Evolutionary conservation across 805 yeast genomes (phyloP), one percentile per base, ranked within the genome.

Genomic region (Dipodascopsis uninucleata): DNA sequence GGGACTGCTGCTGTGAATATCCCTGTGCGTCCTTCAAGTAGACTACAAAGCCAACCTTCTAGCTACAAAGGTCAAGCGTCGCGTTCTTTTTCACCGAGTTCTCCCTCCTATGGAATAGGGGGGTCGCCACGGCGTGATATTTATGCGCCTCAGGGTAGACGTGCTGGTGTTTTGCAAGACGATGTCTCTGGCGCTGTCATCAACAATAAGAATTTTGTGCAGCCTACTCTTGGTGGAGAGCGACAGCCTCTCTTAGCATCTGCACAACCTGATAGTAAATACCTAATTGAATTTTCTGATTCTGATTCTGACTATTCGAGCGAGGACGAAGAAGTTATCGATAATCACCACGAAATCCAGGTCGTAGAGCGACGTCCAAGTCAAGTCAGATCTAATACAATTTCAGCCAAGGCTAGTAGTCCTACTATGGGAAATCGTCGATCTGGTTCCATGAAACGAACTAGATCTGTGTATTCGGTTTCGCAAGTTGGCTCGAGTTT

Each of bases 261-360:
- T 7, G 35, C 20, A 8, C 10, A 23, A 8, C 10, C 17, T 23
- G 35, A 23, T 23, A 34, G 37, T 14, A 32, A 35, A n/a, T 40
- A 48, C 20, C 29, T 41, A 6, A 28, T 36, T 17, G 25, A 40
- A n/a, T n/a, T 46, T 16, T 45, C 50, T 6, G 53, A 45, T n/a
- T 18, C 48, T 9, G 54, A 47, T 7, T 44, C 49, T 7, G 48
- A 49, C 14, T 35, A 41, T 22, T 16, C 24, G 14, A 46, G 49
- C 3, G 43, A 49, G 2, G 53, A 50, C 17, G 53, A 41, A 7
- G 44, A 39, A 14, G 47, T 47, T 12, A 45, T 47, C 8, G 55
- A 50, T 20, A 48, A 50, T 29, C 51, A 49, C 23, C 53, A 50
- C 18, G 43, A 50, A 34, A 49, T 52, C 3, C 12, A 33, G 5